A percentile compares a stretch with the other conserved stretches of the same genome.
phyloP scores from a whole-genome alignment of 2,329 filamentous ascomycete species.

The Davidsoniella eucalypti region DNA sequence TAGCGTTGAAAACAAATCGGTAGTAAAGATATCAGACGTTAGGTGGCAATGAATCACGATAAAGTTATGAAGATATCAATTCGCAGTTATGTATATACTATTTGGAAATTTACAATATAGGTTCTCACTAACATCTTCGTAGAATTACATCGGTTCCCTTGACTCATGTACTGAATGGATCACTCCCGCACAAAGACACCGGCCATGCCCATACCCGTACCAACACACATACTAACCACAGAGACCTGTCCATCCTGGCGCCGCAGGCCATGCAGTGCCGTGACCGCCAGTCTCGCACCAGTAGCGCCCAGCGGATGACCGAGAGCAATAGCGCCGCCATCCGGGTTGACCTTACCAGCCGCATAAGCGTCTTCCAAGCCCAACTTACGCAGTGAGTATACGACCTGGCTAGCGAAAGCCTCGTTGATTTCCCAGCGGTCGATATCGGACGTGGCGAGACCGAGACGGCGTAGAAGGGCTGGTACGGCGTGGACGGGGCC shows the following conservation, averaged over 20 bases:
- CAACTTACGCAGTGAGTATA: conserved; percentile 56
- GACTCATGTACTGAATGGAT: conserved; percentile 13
- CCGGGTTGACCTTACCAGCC: conserved; percentile 57
- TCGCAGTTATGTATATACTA: too few relatives aligned
- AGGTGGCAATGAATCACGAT: too few relatives aligned
- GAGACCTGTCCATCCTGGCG: conserved; percentile 60
- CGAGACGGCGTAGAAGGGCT: conserved; percentile 54
- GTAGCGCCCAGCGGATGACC: conserved; percentile 86
- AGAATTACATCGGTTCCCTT: too few relatives aligned
- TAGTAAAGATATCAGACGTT: too few relatives aligned
- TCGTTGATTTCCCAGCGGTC: conserved; percentile 91
- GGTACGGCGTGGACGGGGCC: conserved; percentile 79
- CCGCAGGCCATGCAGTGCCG: conserved; percentile 47
- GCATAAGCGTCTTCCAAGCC: conserved; percentile 38
- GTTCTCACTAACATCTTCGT: too few relatives aligned
- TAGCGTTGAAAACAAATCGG: too few relatives aligned
- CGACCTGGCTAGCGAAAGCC: conserved; percentile 49
- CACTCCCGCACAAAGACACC: conserved; percentile 49
- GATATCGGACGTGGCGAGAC: conserved; percentile 51
- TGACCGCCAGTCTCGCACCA: conserved; percentile 64
- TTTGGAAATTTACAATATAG: too few relatives aligned
- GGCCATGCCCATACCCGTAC: conserved; percentile 66
- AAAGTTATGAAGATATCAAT: too few relatives aligned
- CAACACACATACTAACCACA: conserved; percentile 82
- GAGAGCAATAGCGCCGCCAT: conserved; percentile 85